Conservation (phyloP, 2,329 filamentous ascomycete genomes). For the Tolypocladium amazonense region DNA sequence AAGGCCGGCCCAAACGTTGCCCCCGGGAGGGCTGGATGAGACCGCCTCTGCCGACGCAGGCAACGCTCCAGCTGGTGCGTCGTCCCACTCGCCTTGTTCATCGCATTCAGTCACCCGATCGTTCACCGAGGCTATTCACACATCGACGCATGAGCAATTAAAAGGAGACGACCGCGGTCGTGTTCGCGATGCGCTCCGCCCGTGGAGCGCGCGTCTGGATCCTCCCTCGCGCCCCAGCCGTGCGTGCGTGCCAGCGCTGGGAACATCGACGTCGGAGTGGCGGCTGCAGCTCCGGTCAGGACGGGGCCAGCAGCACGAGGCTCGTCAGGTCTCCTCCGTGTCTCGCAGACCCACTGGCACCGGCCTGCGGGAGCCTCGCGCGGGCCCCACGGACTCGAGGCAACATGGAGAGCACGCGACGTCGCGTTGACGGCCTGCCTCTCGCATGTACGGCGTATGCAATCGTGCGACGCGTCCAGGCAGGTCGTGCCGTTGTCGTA, state of each 20-base stretch:
- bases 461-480: background rate
- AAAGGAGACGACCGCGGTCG: no score
- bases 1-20: slow-evolving; percentile 2
- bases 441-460: background rate
- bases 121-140: background rate
- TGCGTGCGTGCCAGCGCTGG: background rate
- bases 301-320: background rate
- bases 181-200: background rate
- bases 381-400: background rate
- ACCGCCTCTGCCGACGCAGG: background rate
- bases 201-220: no score
- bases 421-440: background rate
- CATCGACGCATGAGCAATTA: background rate
- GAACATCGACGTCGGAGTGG: background rate
- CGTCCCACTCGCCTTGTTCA: background rate
- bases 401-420: background rate
- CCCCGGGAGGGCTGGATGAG: background rate
- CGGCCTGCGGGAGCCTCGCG: background rate
- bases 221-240: background rate
- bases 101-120: background rate
- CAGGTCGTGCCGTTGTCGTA: background rate
- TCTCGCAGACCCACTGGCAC: background rate
- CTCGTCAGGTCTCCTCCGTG: background rate
- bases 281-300: background rate
- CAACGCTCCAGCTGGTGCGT: background rate